Percentiles rank a stretch among this genome's conserved stretches.
These are phyloP conservation scores for Tilletiopsis washingtonensis DNA, from an alignment of 1,284 basidiomycete species.

Conservation along the genomic window DNA sequence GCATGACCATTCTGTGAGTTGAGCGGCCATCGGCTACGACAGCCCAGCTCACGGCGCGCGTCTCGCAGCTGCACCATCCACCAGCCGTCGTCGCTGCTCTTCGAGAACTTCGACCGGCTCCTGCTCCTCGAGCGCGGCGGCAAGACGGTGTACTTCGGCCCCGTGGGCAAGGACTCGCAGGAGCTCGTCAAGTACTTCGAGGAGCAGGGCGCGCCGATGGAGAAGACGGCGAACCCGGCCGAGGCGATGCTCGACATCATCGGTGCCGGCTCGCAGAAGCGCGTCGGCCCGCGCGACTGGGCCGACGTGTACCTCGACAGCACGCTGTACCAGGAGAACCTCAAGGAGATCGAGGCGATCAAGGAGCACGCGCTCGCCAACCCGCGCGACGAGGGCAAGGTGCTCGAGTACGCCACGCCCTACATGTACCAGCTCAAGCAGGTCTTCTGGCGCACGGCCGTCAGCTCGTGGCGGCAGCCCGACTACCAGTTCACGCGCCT, in stretches of 20 bases:
- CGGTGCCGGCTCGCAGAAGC: constrained; percentile 43
- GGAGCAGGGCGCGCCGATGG: constrained; percentile 53
- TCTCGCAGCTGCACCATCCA: constrained; percentile 57
- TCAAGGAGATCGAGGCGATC: constrained; percentile 50
- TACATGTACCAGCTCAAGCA: constrained; percentile 70
- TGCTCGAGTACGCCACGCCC: constrained; percentile 56
- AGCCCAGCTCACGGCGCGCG: too few species aligned
- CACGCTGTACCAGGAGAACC: constrained; percentile 42
- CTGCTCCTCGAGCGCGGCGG: constrained; percentile 44
- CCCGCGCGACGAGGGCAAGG: constrained; percentile 22
- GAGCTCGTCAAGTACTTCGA: constrained; percentile 55
- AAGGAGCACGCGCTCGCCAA: constrained; percentile 50
- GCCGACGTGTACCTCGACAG: constrained; percentile 48
- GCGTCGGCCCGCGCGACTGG: constrained; percentile 45
- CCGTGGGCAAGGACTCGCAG: constrained; percentile 53
- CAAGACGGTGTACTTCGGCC: constrained; percentile 56
- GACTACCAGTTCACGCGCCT: constrained; percentile 57
- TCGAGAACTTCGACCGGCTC: constrained; percentile 61
- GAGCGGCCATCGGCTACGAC: too few species aligned
- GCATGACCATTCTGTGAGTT: constrained; percentile 64
- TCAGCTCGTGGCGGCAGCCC: constrained; percentile 48
- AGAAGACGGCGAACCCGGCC: constrained; percentile 52
- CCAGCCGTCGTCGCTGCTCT: constrained; percentile 60
- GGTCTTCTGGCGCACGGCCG: constrained; percentile 66
- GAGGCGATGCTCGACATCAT: constrained; percentile 51